These are phyloP conservation scores for Paratinospora sagittata DNA, from an alignment of 164 flowering plant genomes.

Conservation along the genomic window DNA sequence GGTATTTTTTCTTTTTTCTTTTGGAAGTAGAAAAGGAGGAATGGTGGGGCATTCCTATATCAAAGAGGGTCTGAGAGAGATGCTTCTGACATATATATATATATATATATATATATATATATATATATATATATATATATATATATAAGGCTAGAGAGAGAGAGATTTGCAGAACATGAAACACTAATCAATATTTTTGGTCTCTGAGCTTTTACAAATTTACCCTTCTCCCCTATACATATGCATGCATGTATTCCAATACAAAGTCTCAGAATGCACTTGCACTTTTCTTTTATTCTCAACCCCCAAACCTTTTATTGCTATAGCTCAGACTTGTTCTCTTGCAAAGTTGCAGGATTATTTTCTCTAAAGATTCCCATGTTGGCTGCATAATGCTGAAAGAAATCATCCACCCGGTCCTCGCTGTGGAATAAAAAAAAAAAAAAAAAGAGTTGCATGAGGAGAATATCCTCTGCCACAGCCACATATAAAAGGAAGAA, in stretches of 20 bases:
- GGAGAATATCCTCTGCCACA: slow-evolving; percentile 31
- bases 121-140: too few species aligned
- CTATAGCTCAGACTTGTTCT: background rate
- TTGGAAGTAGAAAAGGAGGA: too few species aligned
- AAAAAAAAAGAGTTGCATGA: slow-evolving; percentile 18
- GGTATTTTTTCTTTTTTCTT: too few species aligned
- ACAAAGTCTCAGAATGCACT: background rate
- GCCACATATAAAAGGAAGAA: slow-evolving; percentile 22
- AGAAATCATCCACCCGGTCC: slow-evolving; percentile 28
- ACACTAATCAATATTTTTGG: too few species aligned
- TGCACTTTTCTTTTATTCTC: background rate
- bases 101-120: too few species aligned
- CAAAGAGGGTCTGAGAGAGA: too few species aligned
- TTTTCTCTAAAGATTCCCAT: slow-evolving; percentile 23
- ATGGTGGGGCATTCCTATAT: too few species aligned
- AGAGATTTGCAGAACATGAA: too few species aligned
- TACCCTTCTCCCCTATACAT: background rate
- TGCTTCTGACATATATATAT: too few species aligned
- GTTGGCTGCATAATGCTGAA: slow-evolving; percentile 25
- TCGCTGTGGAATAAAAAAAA: slow-evolving; percentile 45
- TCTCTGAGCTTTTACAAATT: too few species aligned
- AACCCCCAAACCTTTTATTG: background rate
- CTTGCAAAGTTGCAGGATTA: slow-evolving; percentile 9
- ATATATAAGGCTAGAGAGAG: too few species aligned
- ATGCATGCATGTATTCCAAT: background rate